Evolutionary conservation across 257 asterid genomes (phyloP).

Genomic region (Gynochthodes officinalis): DNA sequence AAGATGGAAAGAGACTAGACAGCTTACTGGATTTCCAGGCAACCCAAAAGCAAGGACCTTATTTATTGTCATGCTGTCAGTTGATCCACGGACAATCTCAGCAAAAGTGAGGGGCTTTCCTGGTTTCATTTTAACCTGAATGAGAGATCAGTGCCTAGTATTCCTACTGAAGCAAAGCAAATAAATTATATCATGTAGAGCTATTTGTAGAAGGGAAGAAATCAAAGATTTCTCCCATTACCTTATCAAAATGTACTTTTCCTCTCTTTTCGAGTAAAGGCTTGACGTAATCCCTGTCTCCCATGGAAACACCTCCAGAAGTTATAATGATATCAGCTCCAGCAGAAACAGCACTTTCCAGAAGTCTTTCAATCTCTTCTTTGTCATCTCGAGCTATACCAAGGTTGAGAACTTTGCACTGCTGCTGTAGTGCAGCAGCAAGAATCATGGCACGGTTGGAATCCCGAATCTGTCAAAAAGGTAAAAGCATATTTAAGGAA

Average conservation of each 20-base stretch:
- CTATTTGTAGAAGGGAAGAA: not conserved
- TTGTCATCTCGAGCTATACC: constrained; percentile 82
- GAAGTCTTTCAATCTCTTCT: constrained; percentile 52
- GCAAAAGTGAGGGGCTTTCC: constrained; percentile 96
- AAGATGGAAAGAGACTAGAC: constrained; percentile 88
- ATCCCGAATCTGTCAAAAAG: constrained; percentile 74
- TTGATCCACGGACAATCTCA: constrained; percentile 53
- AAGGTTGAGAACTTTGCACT: constrained; percentile 79
- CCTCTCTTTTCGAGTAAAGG: constrained; percentile 87
- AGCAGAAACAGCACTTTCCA: constrained; percentile 67
- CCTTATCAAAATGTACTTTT: constrained; percentile 73
- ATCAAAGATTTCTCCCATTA: constrained; percentile 26
- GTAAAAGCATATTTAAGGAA: not conserved
- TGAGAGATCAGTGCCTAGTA: constrained; percentile 17
- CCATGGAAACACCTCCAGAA: constrained; percentile 99
- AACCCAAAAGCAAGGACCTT: constrained; percentile 93
- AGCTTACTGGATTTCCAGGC: constrained; percentile 99
- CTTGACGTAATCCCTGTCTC: constrained; percentile 92
- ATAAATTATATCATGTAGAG: not conserved
- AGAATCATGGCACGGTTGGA: constrained; percentile 96
- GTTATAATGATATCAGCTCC: constrained; percentile 75
- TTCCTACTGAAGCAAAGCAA: constrained; percentile 5
- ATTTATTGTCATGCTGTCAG: constrained; percentile 30
- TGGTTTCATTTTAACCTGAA: constrained; percentile 88
- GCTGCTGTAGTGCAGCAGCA: constrained; percentile 68